Evolutionary conservation across 768 basidiomycete species (phyloP), one percentile per base, ranked within the genome.

Genomic region (Pleurotus ostreatus): DNA sequence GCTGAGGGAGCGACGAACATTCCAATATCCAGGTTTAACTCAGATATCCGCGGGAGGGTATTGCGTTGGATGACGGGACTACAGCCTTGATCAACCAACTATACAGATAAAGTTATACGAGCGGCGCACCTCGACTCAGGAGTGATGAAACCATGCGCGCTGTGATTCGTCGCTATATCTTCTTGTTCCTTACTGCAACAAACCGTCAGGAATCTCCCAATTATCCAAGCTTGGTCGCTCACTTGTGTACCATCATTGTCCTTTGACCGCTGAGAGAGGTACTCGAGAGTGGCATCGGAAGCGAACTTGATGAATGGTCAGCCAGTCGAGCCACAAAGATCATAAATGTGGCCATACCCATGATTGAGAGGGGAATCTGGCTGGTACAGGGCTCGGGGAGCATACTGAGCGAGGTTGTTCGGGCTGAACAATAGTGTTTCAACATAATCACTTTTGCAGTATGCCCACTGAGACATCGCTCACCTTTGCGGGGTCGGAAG

Each of bases 91-190:
- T 44, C 20, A 52, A 15, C n/a, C 34, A 53, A 30, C 64, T 46
- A 46, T 53, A 37, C 47, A 30, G 47, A 43, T 46, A 40, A 47
- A 49, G 45, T 34, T 9, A 45, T 11, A 12, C 2, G 23, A 20
- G 48, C 25, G 46, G 55, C 64, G 60, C 26, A 75, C 79, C 78
- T 80, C 41, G 78, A 76, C 60, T 78, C 76, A 41, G 79, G 79
- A 3, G 79, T 80, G 53, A 73, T 62, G 54, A 69, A 73, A 62
- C 76, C 76, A 44, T 71, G 73, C 38, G 68, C 46, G 55, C 57
- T 9, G 61, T 57, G 40, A 55, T 63, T 23, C 45, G 47, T 55
- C 49, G 60, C 45, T n/a, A 58, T 55, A n/a, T 66, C 68, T 26
- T 65, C 66, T 22, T 53, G 46, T 20, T 58, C 53, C 56, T 63